Evolutionary conservation across 2,329 filamentous ascomycete genomes (phyloP).

Genomic region (Ascomycota sp.): DNA sequence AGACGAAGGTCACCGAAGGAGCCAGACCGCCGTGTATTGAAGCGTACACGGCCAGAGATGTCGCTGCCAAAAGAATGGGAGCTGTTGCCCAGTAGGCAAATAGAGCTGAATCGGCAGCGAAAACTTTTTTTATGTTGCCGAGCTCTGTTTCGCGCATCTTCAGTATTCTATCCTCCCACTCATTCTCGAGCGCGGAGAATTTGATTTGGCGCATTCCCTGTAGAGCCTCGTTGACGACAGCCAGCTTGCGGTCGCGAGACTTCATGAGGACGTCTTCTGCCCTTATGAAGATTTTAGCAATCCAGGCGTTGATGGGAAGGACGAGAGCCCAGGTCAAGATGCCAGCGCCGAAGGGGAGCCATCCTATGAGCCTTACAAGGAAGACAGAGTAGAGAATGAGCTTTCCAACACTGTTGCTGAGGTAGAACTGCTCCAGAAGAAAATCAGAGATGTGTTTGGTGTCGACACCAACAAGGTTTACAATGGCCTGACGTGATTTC

Average conservation of each 20-base stretch:
- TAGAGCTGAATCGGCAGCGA: conserved; percentile 37
- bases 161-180: conserved; percentile 50
- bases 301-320: conserved; percentile 44
- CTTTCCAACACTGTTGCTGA: conserved; percentile 39
- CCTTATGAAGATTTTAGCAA: conserved; percentile 38
- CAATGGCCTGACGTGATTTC: conserved; percentile 41
- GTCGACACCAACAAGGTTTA: conserved; percentile 63
- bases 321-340: conserved; percentile 40
- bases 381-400: conserved; percentile 43
- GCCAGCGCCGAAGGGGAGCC: conserved; percentile 43
- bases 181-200: conserved; percentile 51
- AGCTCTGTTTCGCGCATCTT: conserved; percentile 43
- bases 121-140: conserved; percentile 40
- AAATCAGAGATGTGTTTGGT: conserved; percentile 47
- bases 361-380: conserved; percentile 46
- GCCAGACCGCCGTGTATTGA: conserved; percentile 36
- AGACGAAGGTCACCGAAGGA: conserved; percentile 59
- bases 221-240: conserved; percentile 52
- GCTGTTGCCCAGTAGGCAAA: conserved; percentile 50
- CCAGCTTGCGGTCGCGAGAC: conserved; percentile 51
- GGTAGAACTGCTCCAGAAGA: conserved; percentile 39
- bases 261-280: conserved; percentile 54
- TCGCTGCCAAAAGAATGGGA: conserved; percentile 50
- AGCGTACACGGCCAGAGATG: conserved; percentile 47
- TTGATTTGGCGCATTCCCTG: conserved; percentile 70